phyloP scores from a whole-genome alignment of 2,329 filamentous ascomycete genomes.

The Thielaviopsis punctulata region DNA sequence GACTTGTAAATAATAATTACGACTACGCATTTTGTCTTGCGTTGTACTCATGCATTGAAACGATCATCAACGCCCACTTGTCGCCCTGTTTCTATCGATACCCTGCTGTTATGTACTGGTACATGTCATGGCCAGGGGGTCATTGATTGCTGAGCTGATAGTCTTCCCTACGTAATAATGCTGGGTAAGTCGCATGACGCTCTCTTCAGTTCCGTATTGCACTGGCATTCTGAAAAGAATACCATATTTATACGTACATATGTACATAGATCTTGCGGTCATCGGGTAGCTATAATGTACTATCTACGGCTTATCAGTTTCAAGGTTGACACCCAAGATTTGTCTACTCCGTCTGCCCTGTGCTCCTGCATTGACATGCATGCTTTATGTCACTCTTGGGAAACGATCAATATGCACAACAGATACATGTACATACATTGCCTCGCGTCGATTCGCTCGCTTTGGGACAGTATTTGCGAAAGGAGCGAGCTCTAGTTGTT shows the following conservation, averaged over 20 bases:
- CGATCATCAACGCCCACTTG: not conserved
- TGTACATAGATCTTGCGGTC: not conserved
- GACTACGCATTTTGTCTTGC: not conserved
- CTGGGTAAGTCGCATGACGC: slow-evolving; percentile 1
- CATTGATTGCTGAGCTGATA: not conserved
- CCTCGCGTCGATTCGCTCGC: not conserved
- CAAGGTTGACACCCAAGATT: not conserved
- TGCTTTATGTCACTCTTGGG: not conserved
- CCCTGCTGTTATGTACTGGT: not conserved
- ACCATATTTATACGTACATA: too few species aligned
- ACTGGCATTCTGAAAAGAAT: not conserved
- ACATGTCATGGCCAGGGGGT: not conserved
- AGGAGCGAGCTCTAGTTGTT: not conserved
- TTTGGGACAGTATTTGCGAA: not conserved
- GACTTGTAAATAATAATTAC: too few species aligned
- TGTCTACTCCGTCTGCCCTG: not conserved
- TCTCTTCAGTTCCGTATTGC: slow-evolving; percentile 1
- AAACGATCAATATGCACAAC: not conserved
- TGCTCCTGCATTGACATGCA: not conserved
- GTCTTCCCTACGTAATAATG: not conserved
- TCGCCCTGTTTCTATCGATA: not conserved
- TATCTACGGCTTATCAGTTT: not conserved
- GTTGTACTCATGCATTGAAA: not conserved
- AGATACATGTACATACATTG: not conserved
- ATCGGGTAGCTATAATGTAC: not conserved